Evolutionary conservation across 495 filamentous ascomycete species (phyloP).

Genomic region (Penicillium paradoxum): DNA sequence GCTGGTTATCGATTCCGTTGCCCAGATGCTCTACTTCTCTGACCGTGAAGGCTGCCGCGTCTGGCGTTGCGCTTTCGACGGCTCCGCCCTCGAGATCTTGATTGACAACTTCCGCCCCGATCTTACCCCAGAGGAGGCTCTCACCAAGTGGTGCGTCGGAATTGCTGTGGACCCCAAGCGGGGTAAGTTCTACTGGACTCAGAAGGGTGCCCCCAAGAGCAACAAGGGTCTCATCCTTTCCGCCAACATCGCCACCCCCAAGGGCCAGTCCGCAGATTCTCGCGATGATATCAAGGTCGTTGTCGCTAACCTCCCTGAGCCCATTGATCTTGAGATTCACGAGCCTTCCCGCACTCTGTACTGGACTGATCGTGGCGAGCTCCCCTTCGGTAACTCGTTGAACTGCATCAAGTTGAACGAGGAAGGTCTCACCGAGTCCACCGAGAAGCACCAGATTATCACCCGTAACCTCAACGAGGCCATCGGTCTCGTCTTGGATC

Average conservation of each 20-base stretch:
- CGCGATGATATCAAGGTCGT: conserved; percentile 36
- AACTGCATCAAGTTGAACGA: conserved; percentile 26
- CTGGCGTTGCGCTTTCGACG: conserved; percentile 41
- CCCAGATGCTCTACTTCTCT: conserved; percentile 43
- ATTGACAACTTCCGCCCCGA: conserved; percentile 26
- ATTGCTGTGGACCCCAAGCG: conserved; percentile 21
- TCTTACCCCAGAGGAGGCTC: conserved; percentile 8
- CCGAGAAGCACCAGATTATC: conserved; percentile 23
- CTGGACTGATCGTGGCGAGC: conserved; percentile 53
- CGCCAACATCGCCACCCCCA: conserved; percentile 34
- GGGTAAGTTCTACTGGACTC: conserved; percentile 52
- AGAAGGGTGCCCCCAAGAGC: conserved; percentile 50
- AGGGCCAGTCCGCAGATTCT: conserved; percentile 10
- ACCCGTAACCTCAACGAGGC: conserved; percentile 42
- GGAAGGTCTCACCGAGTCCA: conserved; percentile 6
- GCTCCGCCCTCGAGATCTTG: conserved; percentile 37
- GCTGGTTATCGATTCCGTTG: conserved; percentile 27
- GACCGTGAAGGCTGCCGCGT: conserved; percentile 52
- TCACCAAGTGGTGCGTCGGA: conserved; percentile 31
- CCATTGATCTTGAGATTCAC: conserved; percentile 48
- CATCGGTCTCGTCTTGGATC: conserved; percentile 47
- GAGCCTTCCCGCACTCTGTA: conserved; percentile 34
- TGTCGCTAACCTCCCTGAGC: conserved; percentile 41
- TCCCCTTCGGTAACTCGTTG: conserved; percentile 44
- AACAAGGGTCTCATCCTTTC: conserved; percentile 44